Conservation (phyloP, 805 yeast genomes). For the Starmerella apicola region DNA sequence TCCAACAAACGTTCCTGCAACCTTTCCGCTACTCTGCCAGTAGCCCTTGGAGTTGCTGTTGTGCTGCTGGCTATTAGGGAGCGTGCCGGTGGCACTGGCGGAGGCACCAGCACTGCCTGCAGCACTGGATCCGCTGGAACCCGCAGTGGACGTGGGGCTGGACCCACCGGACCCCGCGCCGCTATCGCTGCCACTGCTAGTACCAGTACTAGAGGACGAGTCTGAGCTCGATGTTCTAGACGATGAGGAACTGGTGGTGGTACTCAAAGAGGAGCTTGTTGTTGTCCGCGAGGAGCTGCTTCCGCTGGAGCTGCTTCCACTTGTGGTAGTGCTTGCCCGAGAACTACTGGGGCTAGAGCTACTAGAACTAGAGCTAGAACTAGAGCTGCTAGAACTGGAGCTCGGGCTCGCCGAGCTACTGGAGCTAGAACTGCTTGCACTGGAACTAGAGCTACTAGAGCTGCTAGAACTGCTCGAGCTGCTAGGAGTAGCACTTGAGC, state of each 20-base stretch:
- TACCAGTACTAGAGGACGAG: neutral
- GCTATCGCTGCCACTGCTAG: constrained; percentile 5
- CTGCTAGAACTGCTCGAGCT: constrained; percentile 1
- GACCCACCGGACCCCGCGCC: neutral
- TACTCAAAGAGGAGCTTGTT: no score
- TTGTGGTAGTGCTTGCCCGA: neutral
- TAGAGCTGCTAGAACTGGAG: neutral
- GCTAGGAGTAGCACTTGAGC: neutral
- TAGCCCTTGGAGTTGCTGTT: constrained; percentile 27
- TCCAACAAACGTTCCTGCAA: constrained; percentile 73
- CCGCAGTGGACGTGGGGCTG: neutral
- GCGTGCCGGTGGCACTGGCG: constrained; percentile 19
- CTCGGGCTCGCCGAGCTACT: neutral
- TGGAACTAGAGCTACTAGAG: neutral
- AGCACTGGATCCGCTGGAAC: neutral
- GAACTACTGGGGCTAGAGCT: neutral
- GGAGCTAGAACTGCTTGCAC: neutral
- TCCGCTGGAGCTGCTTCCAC: constrained; percentile 5
- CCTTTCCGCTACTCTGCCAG: constrained; percentile 60
- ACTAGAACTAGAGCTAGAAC: neutral
- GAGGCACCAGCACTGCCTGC: constrained; percentile 4
- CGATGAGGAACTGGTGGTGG: neutral
- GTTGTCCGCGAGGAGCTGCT: constrained; percentile 1
- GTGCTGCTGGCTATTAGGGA: constrained; percentile 12
- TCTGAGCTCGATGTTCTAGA: neutral